A percentile compares a stretch with the other conserved stretches of the same genome.
Evolutionary conservation across 441 rosid genomes (phyloP).

Genomic region (Pelargonium fulgidum): DNA sequence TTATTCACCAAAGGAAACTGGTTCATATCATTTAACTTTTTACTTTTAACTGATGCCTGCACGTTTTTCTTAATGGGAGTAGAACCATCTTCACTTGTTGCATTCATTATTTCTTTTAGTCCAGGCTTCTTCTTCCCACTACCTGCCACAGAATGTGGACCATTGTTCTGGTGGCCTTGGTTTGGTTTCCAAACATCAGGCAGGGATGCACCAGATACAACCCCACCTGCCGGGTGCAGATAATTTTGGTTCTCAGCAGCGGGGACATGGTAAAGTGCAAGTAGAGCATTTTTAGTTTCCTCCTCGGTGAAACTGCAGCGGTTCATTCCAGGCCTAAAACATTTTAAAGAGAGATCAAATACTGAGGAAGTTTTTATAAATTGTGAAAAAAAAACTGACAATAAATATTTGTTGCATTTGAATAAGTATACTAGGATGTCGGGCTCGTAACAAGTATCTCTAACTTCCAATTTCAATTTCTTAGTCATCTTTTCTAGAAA

Average conservation of each 20-base stretch:
- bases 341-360: background rate
- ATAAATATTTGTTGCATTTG: slow-evolving; percentile 3
- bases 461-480: background rate
- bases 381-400: background rate
- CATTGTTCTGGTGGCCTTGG: slow-evolving; percentile 23
- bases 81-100: slow-evolving; percentile 35
- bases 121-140: slow-evolving; percentile 40
- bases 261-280: slow-evolving; percentile 42
- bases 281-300: slow-evolving; percentile 64
- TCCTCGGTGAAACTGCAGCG: slow-evolving; percentile 63
- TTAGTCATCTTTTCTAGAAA: slow-evolving; percentile 13
- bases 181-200: slow-evolving; percentile 28
- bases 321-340: slow-evolving; percentile 37
- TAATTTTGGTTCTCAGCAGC: slow-evolving; percentile 40
- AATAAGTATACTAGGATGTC: background rate
- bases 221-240: slow-evolving; percentile 32
- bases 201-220: slow-evolving; percentile 19
- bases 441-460: slow-evolving; percentile 11
- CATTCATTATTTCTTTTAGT: slow-evolving; percentile 28
- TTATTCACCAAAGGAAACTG: slow-evolving; percentile 37
- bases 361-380: background rate
- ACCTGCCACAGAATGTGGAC: slow-evolving; percentile 22
- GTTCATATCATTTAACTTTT: slow-evolving; percentile 34
- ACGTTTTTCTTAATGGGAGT: slow-evolving; percentile 37
- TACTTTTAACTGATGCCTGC: slow-evolving; percentile 27